These are phyloP conservation scores for Kurtzmaniella quercitrusa DNA, from an alignment of 1,139 yeast species.

Conservation along the genomic window DNA sequence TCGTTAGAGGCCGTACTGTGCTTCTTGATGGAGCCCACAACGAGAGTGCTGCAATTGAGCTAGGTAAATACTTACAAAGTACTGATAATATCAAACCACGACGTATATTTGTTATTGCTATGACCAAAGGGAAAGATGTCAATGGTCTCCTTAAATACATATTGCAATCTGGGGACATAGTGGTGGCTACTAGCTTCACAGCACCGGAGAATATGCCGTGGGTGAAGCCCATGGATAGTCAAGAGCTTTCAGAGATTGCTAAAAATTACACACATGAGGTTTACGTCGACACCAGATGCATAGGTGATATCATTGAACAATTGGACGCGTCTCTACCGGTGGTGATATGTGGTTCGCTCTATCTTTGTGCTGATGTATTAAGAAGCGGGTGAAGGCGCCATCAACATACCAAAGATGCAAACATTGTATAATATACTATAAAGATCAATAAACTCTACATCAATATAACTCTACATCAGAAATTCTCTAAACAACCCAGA, in stretches of 20 bases:
- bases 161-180: slow-evolving; percentile 44
- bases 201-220: slow-evolving; percentile 90
- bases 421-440: no score
- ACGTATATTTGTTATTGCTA: slow-evolving; percentile 66
- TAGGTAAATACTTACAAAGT: slow-evolving; percentile 36
- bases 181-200: slow-evolving; percentile 61
- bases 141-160: slow-evolving; percentile 49
- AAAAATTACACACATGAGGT: slow-evolving; percentile 27
- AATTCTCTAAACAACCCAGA: no score
- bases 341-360: slow-evolving; percentile 76
- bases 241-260: slow-evolving; percentile 31
- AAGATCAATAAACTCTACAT: no score
- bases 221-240: slow-evolving; percentile 53
- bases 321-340: slow-evolving; percentile 22
- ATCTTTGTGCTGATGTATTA: slow-evolving; percentile 67
- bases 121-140: slow-evolving; percentile 70
- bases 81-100: slow-evolving; percentile 20
- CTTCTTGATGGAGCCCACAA: slow-evolving; percentile 93
- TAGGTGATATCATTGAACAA: slow-evolving; percentile 12
- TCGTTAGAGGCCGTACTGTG: slow-evolving; percentile 26
- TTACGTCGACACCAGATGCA: slow-evolving; percentile 5
- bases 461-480: no score
- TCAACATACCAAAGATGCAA: no score
- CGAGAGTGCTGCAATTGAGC: slow-evolving; percentile 71
- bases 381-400: slow-evolving; percentile 15